Evolutionary conservation across 2,329 filamentous ascomycete species (phyloP).

Genomic region (Huntiella bhutanensis): DNA sequence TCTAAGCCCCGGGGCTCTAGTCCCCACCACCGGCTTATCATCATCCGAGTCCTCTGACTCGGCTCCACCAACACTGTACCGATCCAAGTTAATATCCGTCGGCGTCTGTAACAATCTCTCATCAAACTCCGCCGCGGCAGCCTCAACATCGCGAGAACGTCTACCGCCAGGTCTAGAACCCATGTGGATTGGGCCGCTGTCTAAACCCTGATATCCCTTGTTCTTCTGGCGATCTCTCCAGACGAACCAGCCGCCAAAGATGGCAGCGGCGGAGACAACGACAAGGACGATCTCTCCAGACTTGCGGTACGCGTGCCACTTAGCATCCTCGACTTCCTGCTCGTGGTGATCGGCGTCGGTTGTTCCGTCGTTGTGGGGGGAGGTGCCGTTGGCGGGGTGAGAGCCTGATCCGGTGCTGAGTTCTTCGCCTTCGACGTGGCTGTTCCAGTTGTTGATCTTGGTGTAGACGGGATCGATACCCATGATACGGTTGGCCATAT

Average conservation of each 20-base stretch:
- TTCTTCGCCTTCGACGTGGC: constrained; percentile 59
- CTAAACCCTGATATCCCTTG: constrained; percentile 33
- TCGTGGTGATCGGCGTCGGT: constrained; percentile 41
- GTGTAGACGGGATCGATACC: constrained; percentile 78
- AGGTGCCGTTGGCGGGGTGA: constrained; percentile 29
- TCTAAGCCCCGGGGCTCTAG: constrained; percentile 1
- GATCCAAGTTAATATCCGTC: constrained; percentile 22
- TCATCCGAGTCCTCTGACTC: constrained; percentile 29
- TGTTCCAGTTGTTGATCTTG: constrained; percentile 42
- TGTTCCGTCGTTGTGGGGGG: constrained; percentile 27
- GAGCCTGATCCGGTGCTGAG: constrained; percentile 33
- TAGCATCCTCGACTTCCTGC: constrained; percentile 58
- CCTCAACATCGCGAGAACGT: constrained; percentile 33
- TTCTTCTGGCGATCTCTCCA: constrained; percentile 42
- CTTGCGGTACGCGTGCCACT: constrained; percentile 75
- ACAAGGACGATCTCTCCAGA: constrained; percentile 73
- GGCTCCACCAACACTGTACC: constrained; percentile 35
- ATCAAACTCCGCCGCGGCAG: constrained; percentile 43
- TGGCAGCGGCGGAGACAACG: constrained; percentile 56
- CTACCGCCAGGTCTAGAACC: constrained; percentile 15
- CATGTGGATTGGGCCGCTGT: constrained; percentile 16
- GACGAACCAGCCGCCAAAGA: constrained; percentile 54
- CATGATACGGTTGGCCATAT: constrained; percentile 97
- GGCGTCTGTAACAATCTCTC: constrained; percentile 36
- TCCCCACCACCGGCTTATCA: constrained; percentile 11